Percentiles rank a stretch among this genome's conserved stretches.
These are phyloP conservation scores for Alternaria gansuensis DNA, from an alignment of 2,329 filamentous ascomycete species.

Conservation along the genomic window DNA sequence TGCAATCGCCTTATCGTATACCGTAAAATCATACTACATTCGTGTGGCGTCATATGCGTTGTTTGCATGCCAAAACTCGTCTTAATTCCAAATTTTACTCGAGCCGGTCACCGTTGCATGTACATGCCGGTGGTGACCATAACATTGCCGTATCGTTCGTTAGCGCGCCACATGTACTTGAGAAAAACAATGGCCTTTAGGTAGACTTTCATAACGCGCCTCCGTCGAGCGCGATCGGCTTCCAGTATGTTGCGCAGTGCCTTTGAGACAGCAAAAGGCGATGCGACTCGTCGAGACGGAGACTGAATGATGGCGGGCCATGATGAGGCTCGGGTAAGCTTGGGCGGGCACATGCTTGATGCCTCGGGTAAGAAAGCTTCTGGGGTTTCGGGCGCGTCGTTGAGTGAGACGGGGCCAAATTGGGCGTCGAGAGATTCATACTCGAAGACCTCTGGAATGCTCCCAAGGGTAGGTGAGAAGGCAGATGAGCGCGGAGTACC, in stretches of 20 bases:
- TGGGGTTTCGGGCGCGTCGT: constrained; percentile 26
- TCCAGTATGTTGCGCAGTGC: constrained; percentile 37
- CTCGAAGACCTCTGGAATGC: constrained; percentile 39
- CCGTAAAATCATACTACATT: constrained; percentile 17
- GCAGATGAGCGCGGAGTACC: constrained; percentile 31
- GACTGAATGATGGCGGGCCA: constrained; percentile 36
- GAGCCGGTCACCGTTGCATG: constrained; percentile 31
- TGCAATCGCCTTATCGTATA: constrained; percentile 9
- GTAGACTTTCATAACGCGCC: constrained; percentile 33
- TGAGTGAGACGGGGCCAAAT: constrained; percentile 24
- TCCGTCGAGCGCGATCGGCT: constrained; percentile 34
- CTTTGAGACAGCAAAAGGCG: constrained; percentile 29
- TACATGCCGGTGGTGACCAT: constrained; percentile 41
- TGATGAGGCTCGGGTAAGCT: constrained; percentile 29
- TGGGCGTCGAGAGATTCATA: constrained; percentile 29
- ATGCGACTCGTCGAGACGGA: constrained; percentile 29
- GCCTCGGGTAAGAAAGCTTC: constrained; percentile 36
- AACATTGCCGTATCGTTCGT: constrained; percentile 38
- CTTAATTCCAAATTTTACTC: constrained; percentile 1
- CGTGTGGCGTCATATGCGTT: not conserved
- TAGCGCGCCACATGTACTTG: constrained; percentile 34
- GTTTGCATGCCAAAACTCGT: constrained; percentile 1
- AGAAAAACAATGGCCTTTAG: constrained; percentile 39
- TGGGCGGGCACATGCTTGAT: constrained; percentile 27
- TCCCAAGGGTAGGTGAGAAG: constrained; percentile 39